Percentiles rank a stretch among this genome's conserved stretches.
Conservation (phyloP, 192 early-diverging fungal species). For the Coemansia sp. region DNA sequence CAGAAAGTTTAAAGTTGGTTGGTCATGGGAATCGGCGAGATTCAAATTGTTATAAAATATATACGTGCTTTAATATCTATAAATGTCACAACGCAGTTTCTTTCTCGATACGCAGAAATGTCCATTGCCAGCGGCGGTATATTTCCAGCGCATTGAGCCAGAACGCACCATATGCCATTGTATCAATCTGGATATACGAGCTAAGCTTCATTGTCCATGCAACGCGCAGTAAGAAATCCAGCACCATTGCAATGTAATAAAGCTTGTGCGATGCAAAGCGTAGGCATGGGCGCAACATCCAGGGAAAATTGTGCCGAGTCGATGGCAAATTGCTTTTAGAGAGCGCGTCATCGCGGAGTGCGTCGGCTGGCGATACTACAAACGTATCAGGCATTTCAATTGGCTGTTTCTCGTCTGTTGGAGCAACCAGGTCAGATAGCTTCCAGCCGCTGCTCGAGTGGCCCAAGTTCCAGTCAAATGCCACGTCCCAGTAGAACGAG, state of each 20-base stretch:
- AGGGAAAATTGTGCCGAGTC: constrained; percentile 14
- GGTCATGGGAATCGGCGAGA: no score
- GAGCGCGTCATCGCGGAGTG: not conserved
- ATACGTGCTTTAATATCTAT: not conserved
- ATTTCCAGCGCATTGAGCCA: constrained; percentile 82
- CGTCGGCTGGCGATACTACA: not conserved
- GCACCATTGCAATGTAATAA: constrained; percentile 78
- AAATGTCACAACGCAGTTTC: constrained; percentile 19
- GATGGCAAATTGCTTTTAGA: not conserved
- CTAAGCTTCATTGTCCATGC: constrained; percentile 82
- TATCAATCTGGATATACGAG: constrained; percentile 61
- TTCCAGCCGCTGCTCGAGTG: constrained; percentile 35
- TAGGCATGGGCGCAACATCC: constrained; percentile 59
- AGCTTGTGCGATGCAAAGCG: constrained; percentile 62
- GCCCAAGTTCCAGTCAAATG: constrained; percentile 84
- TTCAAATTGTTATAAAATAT: not conserved
- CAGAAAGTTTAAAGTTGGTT: no score
- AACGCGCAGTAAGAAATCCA: constrained; percentile 80
- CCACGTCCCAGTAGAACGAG: constrained; percentile 95
- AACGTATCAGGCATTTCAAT: not conserved
- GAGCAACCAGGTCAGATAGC: constrained; percentile 29
- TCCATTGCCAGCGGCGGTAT: constrained; percentile 89
- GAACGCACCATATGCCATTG: constrained; percentile 71
- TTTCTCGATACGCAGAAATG: constrained; percentile 85
- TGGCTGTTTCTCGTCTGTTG: constrained; percentile 9